phyloP scores from a whole-genome alignment of 768 basidiomycete genomes.

The Rhodotorula diobovata region DNA sequence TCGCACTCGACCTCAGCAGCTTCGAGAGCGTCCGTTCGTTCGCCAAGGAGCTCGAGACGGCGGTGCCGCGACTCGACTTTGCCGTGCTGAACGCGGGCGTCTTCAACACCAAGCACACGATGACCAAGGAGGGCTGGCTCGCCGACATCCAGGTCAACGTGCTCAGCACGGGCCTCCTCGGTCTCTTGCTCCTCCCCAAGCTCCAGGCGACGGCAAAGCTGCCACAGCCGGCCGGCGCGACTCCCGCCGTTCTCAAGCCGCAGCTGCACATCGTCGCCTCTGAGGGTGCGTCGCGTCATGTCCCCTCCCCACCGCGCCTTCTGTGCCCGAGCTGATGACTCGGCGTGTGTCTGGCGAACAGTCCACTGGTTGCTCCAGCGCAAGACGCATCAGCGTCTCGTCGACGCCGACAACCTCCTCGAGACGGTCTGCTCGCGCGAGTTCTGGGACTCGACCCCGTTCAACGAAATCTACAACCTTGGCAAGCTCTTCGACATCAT shows the following conservation, averaged over 20 bases:
- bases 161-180: not conserved
- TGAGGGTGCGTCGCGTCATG: not conserved
- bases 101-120: not conserved
- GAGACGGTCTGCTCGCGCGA: not conserved
- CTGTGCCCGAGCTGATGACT: not conserved
- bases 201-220: not conserved
- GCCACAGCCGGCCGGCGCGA: not conserved
- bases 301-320: not conserved
- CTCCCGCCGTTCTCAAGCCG: not conserved
- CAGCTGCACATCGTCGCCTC: not conserved
- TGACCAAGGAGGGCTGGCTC: not conserved
- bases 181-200: not conserved
- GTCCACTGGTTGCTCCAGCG: not conserved
- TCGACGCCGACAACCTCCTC: not conserved
- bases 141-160: constrained; percentile 1
- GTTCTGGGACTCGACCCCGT: not conserved
- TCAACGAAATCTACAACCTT: not conserved
- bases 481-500: not conserved
- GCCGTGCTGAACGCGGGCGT: not conserved
- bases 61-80: not conserved
- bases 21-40: not conserved
- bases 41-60: not conserved
- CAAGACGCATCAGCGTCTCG: not conserved
- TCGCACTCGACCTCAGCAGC: not conserved
- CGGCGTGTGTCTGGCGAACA: not conserved